A percentile compares a stretch with the other conserved stretches of the same genome.
These are phyloP conservation scores for Apiospora malaysiana DNA, from an alignment of 2,329 filamentous ascomycete species.

Conservation along the genomic window DNA sequence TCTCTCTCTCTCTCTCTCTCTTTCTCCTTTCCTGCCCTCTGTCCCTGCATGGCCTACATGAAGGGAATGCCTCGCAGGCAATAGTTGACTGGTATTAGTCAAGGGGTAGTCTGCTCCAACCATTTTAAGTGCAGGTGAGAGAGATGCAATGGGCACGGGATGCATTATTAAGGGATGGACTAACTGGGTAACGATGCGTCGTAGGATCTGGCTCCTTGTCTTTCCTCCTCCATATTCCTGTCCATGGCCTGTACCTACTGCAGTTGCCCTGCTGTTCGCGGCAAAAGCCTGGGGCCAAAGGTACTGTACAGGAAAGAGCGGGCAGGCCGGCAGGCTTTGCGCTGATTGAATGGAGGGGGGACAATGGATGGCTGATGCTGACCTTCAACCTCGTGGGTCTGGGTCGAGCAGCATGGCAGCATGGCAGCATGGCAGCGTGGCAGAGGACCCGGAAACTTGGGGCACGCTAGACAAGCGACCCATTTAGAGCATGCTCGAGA, in stretches of 20 bases:
- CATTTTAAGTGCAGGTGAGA: background rate
- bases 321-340: background rate
- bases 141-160: background rate
- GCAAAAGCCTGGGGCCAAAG: background rate
- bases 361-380: background rate
- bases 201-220: background rate
- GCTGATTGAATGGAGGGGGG: background rate
- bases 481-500: background rate
- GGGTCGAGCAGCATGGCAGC: slow-evolving; percentile 12
- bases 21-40: background rate
- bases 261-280: background rate
- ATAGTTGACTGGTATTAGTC: background rate
- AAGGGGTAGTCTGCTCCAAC: background rate
- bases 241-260: background rate
- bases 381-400: slow-evolving; percentile 11
- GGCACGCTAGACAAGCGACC: slow-evolving; percentile 12
- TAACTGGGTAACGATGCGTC: background rate
- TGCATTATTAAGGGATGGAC: background rate
- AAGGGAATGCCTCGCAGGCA: background rate
- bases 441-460: slow-evolving; percentile 8
- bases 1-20: background rate
- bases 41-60: background rate
- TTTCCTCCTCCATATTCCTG: background rate
- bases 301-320: background rate
- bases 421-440: background rate